phyloP scores from a whole-genome alignment of 2,329 filamentous ascomycete genomes.

The Sclerotinia sclerotiorum region DNA sequence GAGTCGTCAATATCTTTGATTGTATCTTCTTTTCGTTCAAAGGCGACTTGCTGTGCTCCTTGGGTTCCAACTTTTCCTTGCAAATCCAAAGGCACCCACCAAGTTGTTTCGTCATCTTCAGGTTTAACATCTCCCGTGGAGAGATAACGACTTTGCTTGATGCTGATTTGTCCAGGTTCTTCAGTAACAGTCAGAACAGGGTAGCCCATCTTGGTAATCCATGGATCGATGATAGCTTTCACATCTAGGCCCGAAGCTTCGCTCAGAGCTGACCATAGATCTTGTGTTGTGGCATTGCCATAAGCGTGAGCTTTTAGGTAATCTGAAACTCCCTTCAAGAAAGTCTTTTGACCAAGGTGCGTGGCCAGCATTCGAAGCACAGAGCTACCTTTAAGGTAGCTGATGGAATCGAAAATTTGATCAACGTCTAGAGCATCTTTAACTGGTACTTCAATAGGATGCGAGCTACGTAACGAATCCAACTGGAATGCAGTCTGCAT shows the following conservation, averaged over 20 bases:
- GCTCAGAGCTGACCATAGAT: constrained; percentile 85
- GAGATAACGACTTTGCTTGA: constrained; percentile 87
- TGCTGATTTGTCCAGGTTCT: constrained; percentile 74
- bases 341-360: constrained; percentile 83
- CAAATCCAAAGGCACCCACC: constrained; percentile 92
- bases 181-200: constrained; percentile 86
- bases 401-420: constrained; percentile 96
- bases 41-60: constrained; percentile 62
- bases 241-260: constrained; percentile 88
- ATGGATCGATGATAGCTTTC: constrained; percentile 82
- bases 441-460: constrained; percentile 95
- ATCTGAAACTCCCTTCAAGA: constrained; percentile 83
- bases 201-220: constrained; percentile 95
- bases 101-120: constrained; percentile 86
- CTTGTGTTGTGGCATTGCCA: constrained; percentile 85
- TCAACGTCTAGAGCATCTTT: constrained; percentile 93
- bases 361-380: constrained; percentile 94
- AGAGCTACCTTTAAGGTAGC: constrained; percentile 94
- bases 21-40: constrained; percentile 75
- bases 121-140: constrained; percentile 87
- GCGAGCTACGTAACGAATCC: constrained; percentile 85
- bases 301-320: constrained; percentile 90
- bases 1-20: constrained; percentile 71
- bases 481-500: constrained; percentile 89
- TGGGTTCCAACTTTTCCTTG: constrained; percentile 69